A percentile compares a stretch with the other conserved stretches of the same genome.
These are phyloP conservation scores for Apocynum venetum DNA, from an alignment of 257 asterid genomes.

Conservation along the genomic window DNA sequence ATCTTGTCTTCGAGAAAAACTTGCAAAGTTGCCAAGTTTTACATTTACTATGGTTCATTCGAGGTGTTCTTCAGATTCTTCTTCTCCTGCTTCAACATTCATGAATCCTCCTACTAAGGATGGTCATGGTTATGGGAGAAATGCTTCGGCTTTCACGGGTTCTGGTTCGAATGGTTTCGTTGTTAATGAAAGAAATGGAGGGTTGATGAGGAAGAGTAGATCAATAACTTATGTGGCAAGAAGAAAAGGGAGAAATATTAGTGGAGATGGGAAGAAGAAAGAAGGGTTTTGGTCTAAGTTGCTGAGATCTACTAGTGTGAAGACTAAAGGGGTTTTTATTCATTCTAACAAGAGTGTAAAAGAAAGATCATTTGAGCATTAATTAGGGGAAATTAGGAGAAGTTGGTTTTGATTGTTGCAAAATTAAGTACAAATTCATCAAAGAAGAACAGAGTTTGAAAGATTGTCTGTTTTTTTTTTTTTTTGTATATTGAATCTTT, in stretches of 20 bases:
- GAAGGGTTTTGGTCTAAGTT: constrained; percentile 59
- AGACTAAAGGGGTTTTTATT: constrained; percentile 15
- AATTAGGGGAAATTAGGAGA: neutral
- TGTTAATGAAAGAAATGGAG: constrained; percentile 18
- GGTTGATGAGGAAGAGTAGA: constrained; percentile 58
- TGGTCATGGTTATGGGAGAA: constrained; percentile 32
- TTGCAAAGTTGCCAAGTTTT: constrained; percentile 30
- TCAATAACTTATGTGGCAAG: constrained; percentile 50
- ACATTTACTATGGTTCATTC: constrained; percentile 13
- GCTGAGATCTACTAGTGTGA: constrained; percentile 19
- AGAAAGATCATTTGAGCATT: constrained; percentile 8
- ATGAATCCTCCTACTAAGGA: constrained; percentile 33
- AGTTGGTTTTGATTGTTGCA: neutral
- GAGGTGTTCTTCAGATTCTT: constrained; percentile 17
- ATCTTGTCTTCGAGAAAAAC: constrained; percentile 50
- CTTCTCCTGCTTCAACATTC: constrained; percentile 31
- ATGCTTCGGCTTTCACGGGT: constrained; percentile 29
- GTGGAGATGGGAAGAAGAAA: constrained; percentile 35
- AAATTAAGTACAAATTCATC: neutral
- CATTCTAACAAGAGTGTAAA: constrained; percentile 11
- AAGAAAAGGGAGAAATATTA: constrained; percentile 11
- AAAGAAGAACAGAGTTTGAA: neutral
- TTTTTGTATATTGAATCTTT: constrained; percentile 7
- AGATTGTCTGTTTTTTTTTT: neutral
- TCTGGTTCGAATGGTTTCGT: constrained; percentile 27